Evolutionary conservation across 805 yeast species (phyloP).

Genomic region (Candida palmyrensis): DNA sequence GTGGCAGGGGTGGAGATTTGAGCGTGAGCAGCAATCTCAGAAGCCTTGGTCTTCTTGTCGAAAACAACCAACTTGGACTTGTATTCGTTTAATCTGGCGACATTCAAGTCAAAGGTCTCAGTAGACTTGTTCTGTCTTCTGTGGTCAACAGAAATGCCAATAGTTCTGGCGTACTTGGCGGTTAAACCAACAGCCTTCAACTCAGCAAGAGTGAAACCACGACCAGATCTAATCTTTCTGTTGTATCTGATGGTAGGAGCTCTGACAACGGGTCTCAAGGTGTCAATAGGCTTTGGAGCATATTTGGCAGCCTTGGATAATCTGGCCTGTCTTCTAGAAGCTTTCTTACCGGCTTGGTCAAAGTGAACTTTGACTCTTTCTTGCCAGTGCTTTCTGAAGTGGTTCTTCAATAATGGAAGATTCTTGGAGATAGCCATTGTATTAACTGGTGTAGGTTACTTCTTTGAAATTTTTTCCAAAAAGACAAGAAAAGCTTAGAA

Average conservation of each 20-base stretch:
- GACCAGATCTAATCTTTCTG: conserved; percentile 99
- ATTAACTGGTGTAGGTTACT: conserved; percentile 9
- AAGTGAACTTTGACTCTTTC: conserved; percentile 99
- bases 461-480: conserved; percentile 7
- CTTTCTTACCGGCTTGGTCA: conserved; percentile 99
- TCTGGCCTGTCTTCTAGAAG: conserved; percentile 93
- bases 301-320: conserved; percentile 87
- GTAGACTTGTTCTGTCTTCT: conserved; percentile 98
- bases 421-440: conserved; percentile 93
- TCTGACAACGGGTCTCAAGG: conserved; percentile 96
- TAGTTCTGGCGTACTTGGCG: conserved; percentile 90
- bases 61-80: conserved; percentile 91
- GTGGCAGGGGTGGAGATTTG: conserved; percentile 75
- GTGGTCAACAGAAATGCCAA: conserved; percentile 99
- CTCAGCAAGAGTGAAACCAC: conserved; percentile 98
- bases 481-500: conserved; percentile 9
- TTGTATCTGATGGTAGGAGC: conserved; percentile 98
- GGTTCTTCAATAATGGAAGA: conserved; percentile 98
- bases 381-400: conserved; percentile 99
- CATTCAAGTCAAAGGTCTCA: conserved; percentile 92
- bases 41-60: conserved; percentile 79
- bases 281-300: conserved; percentile 98
- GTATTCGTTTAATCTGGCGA: conserved; percentile 95
- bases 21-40: conserved; percentile 57
- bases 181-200: conserved; percentile 95